Percentiles rank a stretch among this genome's conserved stretches.
These are phyloP conservation scores for Vaccinium myrtillus DNA, from an alignment of 148 eudicot genomes.

Conservation along the genomic window DNA sequence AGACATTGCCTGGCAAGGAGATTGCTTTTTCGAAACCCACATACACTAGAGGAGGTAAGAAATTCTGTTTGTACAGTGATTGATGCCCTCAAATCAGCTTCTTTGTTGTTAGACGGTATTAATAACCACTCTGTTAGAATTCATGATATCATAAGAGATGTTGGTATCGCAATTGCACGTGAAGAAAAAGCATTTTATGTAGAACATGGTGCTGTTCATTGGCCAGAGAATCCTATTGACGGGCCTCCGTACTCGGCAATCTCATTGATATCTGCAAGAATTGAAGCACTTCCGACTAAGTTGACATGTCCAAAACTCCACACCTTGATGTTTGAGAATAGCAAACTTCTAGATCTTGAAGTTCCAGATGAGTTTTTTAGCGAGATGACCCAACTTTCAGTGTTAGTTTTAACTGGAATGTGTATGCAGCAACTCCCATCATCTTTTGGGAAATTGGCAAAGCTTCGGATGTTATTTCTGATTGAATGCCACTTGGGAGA, in stretches of 20 bases:
- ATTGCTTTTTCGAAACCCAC: neutral
- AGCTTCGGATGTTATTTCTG: neutral
- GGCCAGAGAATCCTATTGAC: no score
- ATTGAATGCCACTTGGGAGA: neutral
- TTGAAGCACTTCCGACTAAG: neutral
- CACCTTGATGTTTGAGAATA: no score
- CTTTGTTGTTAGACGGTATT: slow-evolving; percentile 3
- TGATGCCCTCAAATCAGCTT: neutral
- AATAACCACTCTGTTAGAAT: neutral
- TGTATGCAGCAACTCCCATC: neutral
- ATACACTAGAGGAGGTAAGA: neutral
- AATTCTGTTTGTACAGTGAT: neutral
- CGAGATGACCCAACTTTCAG: neutral
- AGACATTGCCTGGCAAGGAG: neutral
- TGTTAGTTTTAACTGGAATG: neutral
- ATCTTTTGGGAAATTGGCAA: neutral
- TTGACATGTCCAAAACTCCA: no score
- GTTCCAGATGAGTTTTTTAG: no score
- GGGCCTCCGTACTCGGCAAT: no score
- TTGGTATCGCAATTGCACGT: slow-evolving; percentile 4
- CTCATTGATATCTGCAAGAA: neutral
- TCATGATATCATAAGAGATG: no score
- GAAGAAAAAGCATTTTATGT: slow-evolving; percentile 11
- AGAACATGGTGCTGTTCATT: neutral
- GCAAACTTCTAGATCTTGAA: no score